phyloP scores from a whole-genome alignment of 1,139 yeast species.

The Suhomyces guaymorum region DNA sequence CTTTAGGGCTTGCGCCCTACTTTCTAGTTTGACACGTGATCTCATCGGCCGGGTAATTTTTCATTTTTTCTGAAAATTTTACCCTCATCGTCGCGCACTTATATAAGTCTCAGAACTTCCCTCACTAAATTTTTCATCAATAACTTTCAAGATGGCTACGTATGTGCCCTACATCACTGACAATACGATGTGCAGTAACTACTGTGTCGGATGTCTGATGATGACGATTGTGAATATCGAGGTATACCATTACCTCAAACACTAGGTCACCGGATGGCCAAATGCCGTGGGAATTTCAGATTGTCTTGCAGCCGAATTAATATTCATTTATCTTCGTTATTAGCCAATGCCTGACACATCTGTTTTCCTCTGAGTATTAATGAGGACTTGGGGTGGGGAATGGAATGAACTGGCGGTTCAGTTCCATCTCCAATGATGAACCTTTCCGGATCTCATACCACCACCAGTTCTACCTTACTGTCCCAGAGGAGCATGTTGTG shows the following conservation, averaged over 20 bases:
- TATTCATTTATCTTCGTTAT: slow-evolving; percentile 27
- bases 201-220: slow-evolving; percentile 12
- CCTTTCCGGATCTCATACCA: slow-evolving; percentile 26
- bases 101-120: slow-evolving; percentile 6
- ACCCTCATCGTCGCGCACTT: slow-evolving; percentile 14
- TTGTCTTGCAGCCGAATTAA: slow-evolving; percentile 44
- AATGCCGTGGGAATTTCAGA: slow-evolving; percentile 46
- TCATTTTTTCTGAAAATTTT: slow-evolving; percentile 13
- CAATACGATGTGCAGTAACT: slow-evolving; percentile 8
- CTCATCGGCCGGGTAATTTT: slow-evolving; percentile 13
- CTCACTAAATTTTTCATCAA: slow-evolving; percentile 2
- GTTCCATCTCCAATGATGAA: slow-evolving; percentile 34
- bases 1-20: slow-evolving; percentile 6
- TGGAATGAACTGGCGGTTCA: slow-evolving; percentile 51
- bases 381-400: slow-evolving; percentile 27
- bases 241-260: slow-evolving; percentile 1
- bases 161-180: slow-evolving; percentile 16
- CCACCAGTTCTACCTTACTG: slow-evolving; percentile 7
- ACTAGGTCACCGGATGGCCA: slow-evolving; percentile 1
- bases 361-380: slow-evolving; percentile 49
- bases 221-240: slow-evolving; percentile 10
- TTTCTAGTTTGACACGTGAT: slow-evolving; percentile 1
- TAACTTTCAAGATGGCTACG: slow-evolving; percentile 23
- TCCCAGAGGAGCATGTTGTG: slow-evolving; percentile 21
- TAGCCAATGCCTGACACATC: slow-evolving; percentile 52